Base-by-base conservation (phyloP, 2,329 filamentous ascomycete species). In the Aschersonia sp. region DNA sequence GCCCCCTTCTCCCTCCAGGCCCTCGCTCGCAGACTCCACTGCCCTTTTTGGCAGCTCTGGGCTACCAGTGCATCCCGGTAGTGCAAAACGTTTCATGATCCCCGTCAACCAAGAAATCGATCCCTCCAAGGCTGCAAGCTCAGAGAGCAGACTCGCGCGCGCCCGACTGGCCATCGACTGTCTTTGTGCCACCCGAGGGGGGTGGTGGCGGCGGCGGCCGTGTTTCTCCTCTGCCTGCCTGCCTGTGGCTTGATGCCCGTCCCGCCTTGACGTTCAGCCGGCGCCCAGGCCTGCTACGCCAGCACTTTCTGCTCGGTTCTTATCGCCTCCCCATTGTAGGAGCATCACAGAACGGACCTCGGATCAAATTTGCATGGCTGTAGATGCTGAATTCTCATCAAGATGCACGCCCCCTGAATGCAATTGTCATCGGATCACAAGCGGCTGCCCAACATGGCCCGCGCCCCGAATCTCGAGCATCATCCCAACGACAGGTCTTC, bases 331-430 rank as follows among this genome's bases (percentile, higher is more conserved):
- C 35, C 35, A 38, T 38, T 12, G 12, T 7, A 38, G 35, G 35
- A 38, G 20, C 20, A 20, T 20, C 20, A 20, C 20, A 20, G 20
- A 20, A 20, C 20, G 20, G 20, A 20, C 20, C 20, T 20, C 20
- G 20, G 35, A 38, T 12, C 35, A 38, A 12, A 3, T 38, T 38
- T 12, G 7, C 35, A 12, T 12, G 35, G 12, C 4, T 4, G 12
- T 3, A 9, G 7, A 38, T 12, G 7, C 35, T 38, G 35, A 38
- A 12, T 38, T 12, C 12, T 38, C 35, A 56, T 38, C 35, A 56
- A 53, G 49, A 57, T 57, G 55, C 46, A 51, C 54, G 47, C 50
- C 51, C 49, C 47, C 43, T 56, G 52, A 57, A 50, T 47, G 49
- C 53, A n/a, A 47, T 41, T 28, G 38, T 41, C 45, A 42, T 48